phyloP scores from a whole-genome alignment of 176 grass and related monocot species.

The Phoenix dactylifera region DNA sequence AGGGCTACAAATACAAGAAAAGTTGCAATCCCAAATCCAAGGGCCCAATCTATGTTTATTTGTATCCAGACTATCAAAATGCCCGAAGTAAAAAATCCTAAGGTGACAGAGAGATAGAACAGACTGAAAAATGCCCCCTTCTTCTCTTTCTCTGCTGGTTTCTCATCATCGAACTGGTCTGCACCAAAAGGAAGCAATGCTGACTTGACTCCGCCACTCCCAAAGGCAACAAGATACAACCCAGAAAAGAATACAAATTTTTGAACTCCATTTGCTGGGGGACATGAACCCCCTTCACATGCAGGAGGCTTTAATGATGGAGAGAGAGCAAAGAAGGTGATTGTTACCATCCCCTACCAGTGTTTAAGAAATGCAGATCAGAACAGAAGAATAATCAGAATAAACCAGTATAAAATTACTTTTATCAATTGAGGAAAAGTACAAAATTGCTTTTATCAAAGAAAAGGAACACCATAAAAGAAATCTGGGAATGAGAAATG shows the following conservation, averaged over 20 bases:
- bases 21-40: constrained; percentile 75
- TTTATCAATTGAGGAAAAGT: too few species aligned
- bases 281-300: constrained; percentile 56
- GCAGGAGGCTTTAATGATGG: constrained; percentile 48
- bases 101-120: constrained; percentile 69
- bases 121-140: constrained; percentile 81
- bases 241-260: constrained; percentile 59
- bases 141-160: constrained; percentile 45
- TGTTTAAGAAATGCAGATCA: constrained; percentile 12
- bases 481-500: too few species aligned
- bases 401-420: too few species aligned
- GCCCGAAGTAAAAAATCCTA: constrained; percentile 68
- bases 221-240: constrained; percentile 67
- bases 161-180: constrained; percentile 76
- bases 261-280: constrained; percentile 56
- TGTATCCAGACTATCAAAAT: constrained; percentile 80
- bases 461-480: not conserved
- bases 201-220: constrained; percentile 70
- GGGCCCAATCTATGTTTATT: constrained; percentile 63
- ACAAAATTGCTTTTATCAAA: not conserved
- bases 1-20: constrained; percentile 48
- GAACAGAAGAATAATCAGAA: too few species aligned
- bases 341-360: constrained; percentile 58
- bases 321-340: constrained; percentile 58
- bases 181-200: constrained; percentile 77